phyloP scores from a whole-genome alignment of 495 filamentous ascomycete genomes.

The Extremus antarcticus region DNA sequence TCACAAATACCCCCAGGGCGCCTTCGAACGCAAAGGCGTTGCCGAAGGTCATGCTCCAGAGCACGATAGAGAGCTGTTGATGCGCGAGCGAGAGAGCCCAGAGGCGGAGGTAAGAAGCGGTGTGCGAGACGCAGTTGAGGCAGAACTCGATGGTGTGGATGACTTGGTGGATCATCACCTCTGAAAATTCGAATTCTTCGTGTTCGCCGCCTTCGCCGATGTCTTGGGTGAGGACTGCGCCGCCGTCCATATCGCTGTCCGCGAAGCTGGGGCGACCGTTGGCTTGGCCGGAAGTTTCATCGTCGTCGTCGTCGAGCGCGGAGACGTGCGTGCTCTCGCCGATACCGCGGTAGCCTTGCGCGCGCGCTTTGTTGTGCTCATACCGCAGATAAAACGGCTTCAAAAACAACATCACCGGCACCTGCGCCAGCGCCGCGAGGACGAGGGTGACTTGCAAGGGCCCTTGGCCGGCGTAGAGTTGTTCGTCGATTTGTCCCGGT shows the following conservation, averaged over 20 bases:
- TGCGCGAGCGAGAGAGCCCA: slow-evolving; percentile 97
- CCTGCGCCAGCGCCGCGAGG: slow-evolving; percentile 73
- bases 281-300: slow-evolving; percentile 40
- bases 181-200: slow-evolving; percentile 91
- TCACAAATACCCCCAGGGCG: slow-evolving; percentile 60
- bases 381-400: slow-evolving; percentile 90
- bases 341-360: slow-evolving; percentile 81
- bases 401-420: slow-evolving; percentile 82
- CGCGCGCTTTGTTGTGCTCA: slow-evolving; percentile 83
- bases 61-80: slow-evolving; percentile 90
- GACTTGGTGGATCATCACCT: slow-evolving; percentile 97
- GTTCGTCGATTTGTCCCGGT: slow-evolving; percentile 63
- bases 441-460: slow-evolving; percentile 65
- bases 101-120: slow-evolving; percentile 94
- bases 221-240: slow-evolving; percentile 84
- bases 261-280: slow-evolving; percentile 61
- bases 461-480: slow-evolving; percentile 67
- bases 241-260: slow-evolving; percentile 67
- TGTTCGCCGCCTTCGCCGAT: slow-evolving; percentile 51
- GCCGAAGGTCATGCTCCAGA: slow-evolving; percentile 91
- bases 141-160: slow-evolving; percentile 99
- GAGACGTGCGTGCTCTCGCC: slow-evolving; percentile 78
- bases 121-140: slow-evolving; percentile 97
- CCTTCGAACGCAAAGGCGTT: slow-evolving; percentile 58
- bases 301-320: slow-evolving; percentile 76